Percentiles rank a stretch among this genome's conserved stretches.
phyloP scores from a whole-genome alignment of 106 monocot species.

The Dendrobium catenatum region DNA sequence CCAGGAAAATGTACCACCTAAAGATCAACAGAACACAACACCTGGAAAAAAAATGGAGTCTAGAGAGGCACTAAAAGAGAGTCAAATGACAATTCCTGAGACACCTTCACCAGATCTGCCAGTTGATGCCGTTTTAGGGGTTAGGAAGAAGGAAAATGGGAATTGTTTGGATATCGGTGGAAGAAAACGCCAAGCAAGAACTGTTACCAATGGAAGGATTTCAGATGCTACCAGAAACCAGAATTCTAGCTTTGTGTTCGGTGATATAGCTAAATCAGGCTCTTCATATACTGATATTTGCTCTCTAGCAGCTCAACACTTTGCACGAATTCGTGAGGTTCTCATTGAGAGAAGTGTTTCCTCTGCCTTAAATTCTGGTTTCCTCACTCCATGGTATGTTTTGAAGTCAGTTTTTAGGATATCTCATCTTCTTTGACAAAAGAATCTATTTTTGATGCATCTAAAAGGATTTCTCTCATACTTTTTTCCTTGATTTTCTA shows the following conservation, averaged over 20 bases:
- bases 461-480: no score
- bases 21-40: slow-evolving; percentile 55
- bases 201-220: slow-evolving; percentile 28
- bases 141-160: slow-evolving; percentile 65
- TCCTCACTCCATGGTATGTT: slow-evolving; percentile 85
- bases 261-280: slow-evolving; percentile 48
- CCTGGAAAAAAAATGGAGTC: slow-evolving; percentile 57
- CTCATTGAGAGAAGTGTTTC: slow-evolving; percentile 86
- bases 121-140: slow-evolving; percentile 34
- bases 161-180: slow-evolving; percentile 45
- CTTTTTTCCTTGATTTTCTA: no score
- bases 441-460: background rate
- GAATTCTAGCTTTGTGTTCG: background rate
- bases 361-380: slow-evolving; percentile 87
- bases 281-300: slow-evolving; percentile 86
- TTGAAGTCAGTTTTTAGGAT: background rate
- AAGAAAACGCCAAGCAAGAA: slow-evolving; percentile 78
- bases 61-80: slow-evolving; percentile 63
- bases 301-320: slow-evolving; percentile 75
- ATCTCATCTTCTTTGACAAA: background rate
- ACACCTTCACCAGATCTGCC: slow-evolving; percentile 95
- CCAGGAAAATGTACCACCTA: slow-evolving; percentile 84
- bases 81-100: slow-evolving; percentile 91
- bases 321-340: slow-evolving; percentile 83
- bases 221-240: slow-evolving; percentile 35